These are phyloP conservation scores for Larix sibirica DNA, from an alignment of 83 land plant genomes.

Conservation along the genomic window DNA sequence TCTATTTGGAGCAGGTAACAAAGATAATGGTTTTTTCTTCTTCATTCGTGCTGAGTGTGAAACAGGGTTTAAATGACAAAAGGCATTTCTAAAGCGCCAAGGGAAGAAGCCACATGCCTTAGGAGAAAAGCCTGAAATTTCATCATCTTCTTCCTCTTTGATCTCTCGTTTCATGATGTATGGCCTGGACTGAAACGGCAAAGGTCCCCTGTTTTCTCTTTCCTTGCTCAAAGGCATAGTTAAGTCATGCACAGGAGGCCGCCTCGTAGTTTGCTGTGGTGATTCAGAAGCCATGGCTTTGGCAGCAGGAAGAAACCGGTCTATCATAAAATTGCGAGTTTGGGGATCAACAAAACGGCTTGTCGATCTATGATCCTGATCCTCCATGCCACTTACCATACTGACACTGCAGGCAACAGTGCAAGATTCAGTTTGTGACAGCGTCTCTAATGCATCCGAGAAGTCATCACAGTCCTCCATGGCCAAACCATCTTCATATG, in stretches of 20 bases:
- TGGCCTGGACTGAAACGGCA: slow-evolving; percentile 12
- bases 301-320: slow-evolving; percentile 68
- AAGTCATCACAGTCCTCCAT: slow-evolving; percentile 35
- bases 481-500: slow-evolving; percentile 9
- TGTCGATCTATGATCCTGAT: slow-evolving; percentile 13
- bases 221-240: slow-evolving; percentile 13
- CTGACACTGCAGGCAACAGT: slow-evolving; percentile 45
- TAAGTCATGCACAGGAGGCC: slow-evolving; percentile 8
- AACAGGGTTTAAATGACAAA: slow-evolving; percentile 44
- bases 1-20: slow-evolving; percentile 12
- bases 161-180: slow-evolving; percentile 8
- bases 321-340: slow-evolving; percentile 62
- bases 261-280: slow-evolving; percentile 45
- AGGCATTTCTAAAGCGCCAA: slow-evolving; percentile 36
- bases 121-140: slow-evolving; percentile 15
- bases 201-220: slow-evolving; percentile 15
- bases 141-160: slow-evolving; percentile 27
- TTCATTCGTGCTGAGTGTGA: slow-evolving; percentile 31
- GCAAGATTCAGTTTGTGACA: slow-evolving; percentile 41
- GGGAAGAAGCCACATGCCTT: slow-evolving; percentile 64
- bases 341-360: slow-evolving; percentile 36
- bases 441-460: slow-evolving; percentile 61
- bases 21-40: slow-evolving; percentile 17
- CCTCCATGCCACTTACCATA: slow-evolving; percentile 42
- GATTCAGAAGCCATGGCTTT: slow-evolving; percentile 56